Evolutionary conservation across 208 protist species (phyloP).

Genomic region (Borovskyia barvae): DNA sequence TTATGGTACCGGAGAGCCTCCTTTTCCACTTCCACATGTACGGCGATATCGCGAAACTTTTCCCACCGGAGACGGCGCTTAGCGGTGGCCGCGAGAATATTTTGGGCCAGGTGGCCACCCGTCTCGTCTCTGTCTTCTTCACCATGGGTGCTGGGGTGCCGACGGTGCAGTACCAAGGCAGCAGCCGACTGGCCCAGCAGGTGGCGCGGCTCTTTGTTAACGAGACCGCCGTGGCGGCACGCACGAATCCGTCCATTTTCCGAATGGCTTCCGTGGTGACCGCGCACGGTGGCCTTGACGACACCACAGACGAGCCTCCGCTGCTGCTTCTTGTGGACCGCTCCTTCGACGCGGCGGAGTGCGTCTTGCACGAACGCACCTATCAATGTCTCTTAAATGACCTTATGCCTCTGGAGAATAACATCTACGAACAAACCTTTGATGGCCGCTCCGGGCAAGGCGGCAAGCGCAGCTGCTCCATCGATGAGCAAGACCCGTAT

Average conservation of each 20-base stretch:
- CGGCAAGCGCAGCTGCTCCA: constrained; percentile 32
- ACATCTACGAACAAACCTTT: constrained; percentile 60
- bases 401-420: constrained; percentile 57
- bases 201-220: constrained; percentile 46
- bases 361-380: constrained; percentile 80
- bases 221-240: constrained; percentile 24
- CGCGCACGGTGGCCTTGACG: not conserved
- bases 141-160: constrained; percentile 57
- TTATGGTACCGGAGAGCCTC: constrained; percentile 54
- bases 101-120: constrained; percentile 43
- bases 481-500: constrained; percentile 73
- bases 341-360: constrained; percentile 66
- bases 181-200: constrained; percentile 38
- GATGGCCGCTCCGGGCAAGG: constrained; percentile 38
- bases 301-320: constrained; percentile 20
- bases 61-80: constrained; percentile 32
- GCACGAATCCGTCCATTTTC: constrained; percentile 31
- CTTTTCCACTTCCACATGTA: constrained; percentile 67
- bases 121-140: constrained; percentile 58
- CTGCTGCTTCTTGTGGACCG: constrained; percentile 85
- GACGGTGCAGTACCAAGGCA: constrained; percentile 64
- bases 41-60: constrained; percentile 49
- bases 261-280: constrained; percentile 30
- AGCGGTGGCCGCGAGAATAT: constrained; percentile 36
- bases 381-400: constrained; percentile 87